Conservation (phyloP, 345 rosid genomes). For the Eucalyptus regnans region DNA sequence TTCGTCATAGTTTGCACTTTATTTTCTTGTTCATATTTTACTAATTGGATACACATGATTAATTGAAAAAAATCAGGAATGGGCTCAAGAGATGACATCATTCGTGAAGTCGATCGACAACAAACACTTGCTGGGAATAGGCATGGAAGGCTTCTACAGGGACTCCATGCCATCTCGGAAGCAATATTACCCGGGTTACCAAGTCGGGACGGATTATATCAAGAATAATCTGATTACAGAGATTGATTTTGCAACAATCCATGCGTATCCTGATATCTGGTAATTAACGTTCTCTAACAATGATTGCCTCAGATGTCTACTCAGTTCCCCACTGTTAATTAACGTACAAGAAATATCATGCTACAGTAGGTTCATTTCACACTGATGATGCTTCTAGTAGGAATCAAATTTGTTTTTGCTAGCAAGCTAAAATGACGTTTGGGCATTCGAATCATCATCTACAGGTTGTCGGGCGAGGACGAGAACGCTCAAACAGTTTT, state of each 20-base stretch:
- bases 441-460: not conserved
- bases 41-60: not conserved
- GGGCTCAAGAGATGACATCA: slow-evolving; percentile 35
- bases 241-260: slow-evolving; percentile 29
- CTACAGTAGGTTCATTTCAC: not conserved
- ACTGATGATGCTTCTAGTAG: not conserved
- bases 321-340: not conserved
- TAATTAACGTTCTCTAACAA: not conserved
- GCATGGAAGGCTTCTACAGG: slow-evolving; percentile 36
- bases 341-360: not conserved
- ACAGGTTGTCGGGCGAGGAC: slow-evolving; percentile 10
- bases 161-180: slow-evolving; percentile 14
- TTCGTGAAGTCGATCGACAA: slow-evolving; percentile 25
- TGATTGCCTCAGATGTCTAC: not conserved
- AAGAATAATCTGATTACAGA: slow-evolving; percentile 7
- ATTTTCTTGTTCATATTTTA: not conserved
- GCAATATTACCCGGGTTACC: slow-evolving; percentile 18
- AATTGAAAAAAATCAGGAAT: slow-evolving; percentile 1
- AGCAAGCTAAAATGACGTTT: not conserved
- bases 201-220: slow-evolving; percentile 27
- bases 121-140: slow-evolving; percentile 21
- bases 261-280: slow-evolving; percentile 35
- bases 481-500: slow-evolving; percentile 7
- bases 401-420: not conserved
- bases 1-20: not conserved